phyloP scores from a whole-genome alignment of 805 yeast genomes.

The Wickerhamomyces chaumierensis region DNA sequence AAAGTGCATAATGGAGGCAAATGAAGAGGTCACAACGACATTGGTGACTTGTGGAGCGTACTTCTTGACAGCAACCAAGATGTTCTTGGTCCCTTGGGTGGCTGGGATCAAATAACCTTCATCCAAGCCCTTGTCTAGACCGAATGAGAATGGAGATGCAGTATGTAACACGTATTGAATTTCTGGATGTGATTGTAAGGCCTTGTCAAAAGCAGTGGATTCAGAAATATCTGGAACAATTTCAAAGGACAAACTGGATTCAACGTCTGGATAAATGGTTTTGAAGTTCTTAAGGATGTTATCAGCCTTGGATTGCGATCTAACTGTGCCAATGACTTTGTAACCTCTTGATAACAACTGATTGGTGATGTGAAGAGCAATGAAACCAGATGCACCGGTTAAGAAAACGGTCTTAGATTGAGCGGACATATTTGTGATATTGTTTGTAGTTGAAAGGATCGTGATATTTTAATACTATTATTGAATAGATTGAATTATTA shows the following conservation, averaged over 20 bases:
- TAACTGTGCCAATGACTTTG: slow-evolving; percentile 26
- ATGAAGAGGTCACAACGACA: slow-evolving; percentile 47
- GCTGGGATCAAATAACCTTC: slow-evolving; percentile 47
- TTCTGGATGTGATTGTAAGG: slow-evolving; percentile 31
- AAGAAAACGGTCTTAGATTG: background rate
- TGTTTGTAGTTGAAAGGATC: background rate
- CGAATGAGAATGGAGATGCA: slow-evolving; percentile 38
- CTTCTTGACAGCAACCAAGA: slow-evolving; percentile 23
- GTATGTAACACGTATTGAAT: slow-evolving; percentile 44
- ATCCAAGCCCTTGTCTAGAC: slow-evolving; percentile 28
- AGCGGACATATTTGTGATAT: background rate
- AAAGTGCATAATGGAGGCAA: slow-evolving; percentile 34
- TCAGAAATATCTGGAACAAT: slow-evolving; percentile 34
- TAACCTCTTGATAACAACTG: slow-evolving; percentile 25
- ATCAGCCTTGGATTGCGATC: slow-evolving; percentile 3
- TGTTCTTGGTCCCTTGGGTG: slow-evolving; percentile 38
- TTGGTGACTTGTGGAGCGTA: slow-evolving; percentile 28
- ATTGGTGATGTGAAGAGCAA: slow-evolving; percentile 22
- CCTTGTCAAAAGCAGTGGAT: slow-evolving; percentile 31
- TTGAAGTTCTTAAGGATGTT: background rate
- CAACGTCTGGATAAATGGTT: background rate
- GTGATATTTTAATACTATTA: no score
- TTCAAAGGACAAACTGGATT: slow-evolving; percentile 10
- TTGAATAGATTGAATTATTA: no score
- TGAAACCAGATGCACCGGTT: background rate